Evolutionary conservation across 2,329 filamentous ascomycete genomes (phyloP), one percentile per base, ranked within the genome.

Genomic region (Biscogniauxia sp.): DNA sequence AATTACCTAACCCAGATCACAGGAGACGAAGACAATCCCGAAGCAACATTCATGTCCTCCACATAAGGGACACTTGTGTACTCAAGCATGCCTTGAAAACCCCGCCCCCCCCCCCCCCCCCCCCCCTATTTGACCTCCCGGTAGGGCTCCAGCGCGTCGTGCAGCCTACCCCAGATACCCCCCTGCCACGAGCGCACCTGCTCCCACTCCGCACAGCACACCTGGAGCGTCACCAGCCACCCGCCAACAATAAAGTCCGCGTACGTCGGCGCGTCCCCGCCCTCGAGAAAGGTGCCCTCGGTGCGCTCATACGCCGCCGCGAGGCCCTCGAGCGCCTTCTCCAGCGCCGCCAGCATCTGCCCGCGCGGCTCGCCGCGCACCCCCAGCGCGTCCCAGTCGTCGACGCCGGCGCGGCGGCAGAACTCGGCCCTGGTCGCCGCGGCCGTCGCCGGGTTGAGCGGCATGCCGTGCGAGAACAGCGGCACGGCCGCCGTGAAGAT

Each of bases 391-490:
- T 82, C 79, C 77, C 80, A 86, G 2, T 69, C 72, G 2, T 63
- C 64, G 13, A 78, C 63, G 0, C 80, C 79, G 0, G 79, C 77
- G 1, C 86, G 79, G 52, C 76, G 72, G 7, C 78, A 72, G 56
- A 87, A 82, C 20, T 81, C 78, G 1, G 77, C 79, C 69, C 78
- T 81, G 25, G 64, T 73, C 2, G 64, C 65, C 26, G 82, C 79
- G 0, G 73, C 80, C 1, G 76, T 79, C 1, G 72, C 77, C 0
- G 82, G 81, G 56, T 86, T 80, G 32, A 87, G 79, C 0, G 81
- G 84, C 13, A 87, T 68, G 0, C 69, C 69, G 0, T 79, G 58
- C 0, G 68, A 67, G 55, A 74, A 72, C 0, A 88, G 76, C 3
- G 69, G 60, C 0, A 74, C 73, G 61, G 84, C 77, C 0, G 75